Evolutionary conservation across 2,329 filamentous ascomycete genomes (phyloP), one percentile per base, ranked within the genome.

Genomic region (Cyanodermella asteris): DNA sequence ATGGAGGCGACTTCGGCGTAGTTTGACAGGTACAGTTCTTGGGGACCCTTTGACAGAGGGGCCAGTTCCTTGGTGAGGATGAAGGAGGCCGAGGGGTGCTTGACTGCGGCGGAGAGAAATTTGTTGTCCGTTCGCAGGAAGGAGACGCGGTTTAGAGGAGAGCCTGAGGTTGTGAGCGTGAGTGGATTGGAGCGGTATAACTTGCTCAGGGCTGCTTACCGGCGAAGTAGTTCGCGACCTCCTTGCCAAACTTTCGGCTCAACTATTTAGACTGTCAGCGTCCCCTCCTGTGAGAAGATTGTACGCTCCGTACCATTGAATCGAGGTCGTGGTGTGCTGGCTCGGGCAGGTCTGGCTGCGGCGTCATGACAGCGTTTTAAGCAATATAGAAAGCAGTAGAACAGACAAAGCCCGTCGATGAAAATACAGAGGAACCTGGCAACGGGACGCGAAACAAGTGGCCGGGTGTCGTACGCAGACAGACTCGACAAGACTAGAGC

Each of bases 51-150:
- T 14, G 71, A 59, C 12, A 91, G 61, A 2, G 84, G 82, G 14
- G 72, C 66, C 27, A 91, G 64, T 38, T 77, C 56, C 43, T 81
- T 72, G 46, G 91, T 64, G 23, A 84, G 63, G 23, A 97, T 48
- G 51, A 93, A 91, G 16, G 44, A 49, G 18, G 53, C 44, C 4
- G 51, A 45, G 4, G 52, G 49, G 35, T 60, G 55, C 24, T 45
- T 49, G 26, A 60, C 40, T 13, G 56, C 56, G 21, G 45, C 42
- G n/a, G 49, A 49, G 20, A 59, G 46, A 36, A 59, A 59, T 15
- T 45, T 31, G 31, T 56, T 45, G 22, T 59, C 52, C 15, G 47
- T 44, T 12, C 55, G 53, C 23, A 59, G 39, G 34, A 59, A 59
- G 1, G 55, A 58, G 7, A 59, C 39, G 19, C 55, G 50, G 33